Conservation (phyloP, 805 yeast species). For the Pichia occidentalis region DNA sequence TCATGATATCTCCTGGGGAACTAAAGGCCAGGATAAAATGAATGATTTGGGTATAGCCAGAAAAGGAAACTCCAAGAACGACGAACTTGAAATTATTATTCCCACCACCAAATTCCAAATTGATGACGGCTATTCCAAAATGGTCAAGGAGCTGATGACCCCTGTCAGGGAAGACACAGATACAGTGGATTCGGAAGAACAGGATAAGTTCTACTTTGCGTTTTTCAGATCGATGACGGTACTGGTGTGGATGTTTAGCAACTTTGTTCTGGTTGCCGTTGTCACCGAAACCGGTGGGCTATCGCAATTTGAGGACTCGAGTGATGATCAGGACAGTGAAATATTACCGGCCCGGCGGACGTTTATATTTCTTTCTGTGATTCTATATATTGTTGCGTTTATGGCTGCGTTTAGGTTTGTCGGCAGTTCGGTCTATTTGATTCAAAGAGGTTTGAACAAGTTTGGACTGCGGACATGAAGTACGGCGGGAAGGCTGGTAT, state of each 20-base stretch:
- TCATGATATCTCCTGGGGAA: slow-evolving; percentile 97
- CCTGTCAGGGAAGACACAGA: slow-evolving; percentile 26
- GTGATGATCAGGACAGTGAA: slow-evolving; percentile 25
- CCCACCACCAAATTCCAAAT: slow-evolving; percentile 76
- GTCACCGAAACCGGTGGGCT: slow-evolving; percentile 84
- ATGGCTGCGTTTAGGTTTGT: slow-evolving; percentile 77
- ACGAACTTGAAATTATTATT: slow-evolving; percentile 59
- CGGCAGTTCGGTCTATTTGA: slow-evolving; percentile 62
- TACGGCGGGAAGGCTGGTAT: not conserved
- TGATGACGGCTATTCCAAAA: slow-evolving; percentile 63
- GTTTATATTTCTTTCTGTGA: slow-evolving; percentile 68
- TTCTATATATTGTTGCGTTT: slow-evolving; percentile 89
- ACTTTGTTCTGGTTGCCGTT: slow-evolving; percentile 72
- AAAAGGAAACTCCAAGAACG: slow-evolving; percentile 42
- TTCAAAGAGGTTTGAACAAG: slow-evolving; percentile 22
- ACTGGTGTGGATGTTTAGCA: slow-evolving; percentile 81
- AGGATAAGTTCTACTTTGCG: slow-evolving; percentile 78
- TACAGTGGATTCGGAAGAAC: slow-evolving; percentile 34
- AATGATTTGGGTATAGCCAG: slow-evolving; percentile 82
- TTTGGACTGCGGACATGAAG: slow-evolving; percentile 7
- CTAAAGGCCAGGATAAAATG: slow-evolving; percentile 73
- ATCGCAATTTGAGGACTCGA: slow-evolving; percentile 31
- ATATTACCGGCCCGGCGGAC: slow-evolving; percentile 39
- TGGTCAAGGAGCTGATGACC: slow-evolving; percentile 50
- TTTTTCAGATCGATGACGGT: slow-evolving; percentile 85